A percentile compares a stretch with the other conserved stretches of the same genome.
These are phyloP conservation scores for Prosopis cineraria DNA, from an alignment of 306 rosid genomes.

Conservation along the genomic window DNA sequence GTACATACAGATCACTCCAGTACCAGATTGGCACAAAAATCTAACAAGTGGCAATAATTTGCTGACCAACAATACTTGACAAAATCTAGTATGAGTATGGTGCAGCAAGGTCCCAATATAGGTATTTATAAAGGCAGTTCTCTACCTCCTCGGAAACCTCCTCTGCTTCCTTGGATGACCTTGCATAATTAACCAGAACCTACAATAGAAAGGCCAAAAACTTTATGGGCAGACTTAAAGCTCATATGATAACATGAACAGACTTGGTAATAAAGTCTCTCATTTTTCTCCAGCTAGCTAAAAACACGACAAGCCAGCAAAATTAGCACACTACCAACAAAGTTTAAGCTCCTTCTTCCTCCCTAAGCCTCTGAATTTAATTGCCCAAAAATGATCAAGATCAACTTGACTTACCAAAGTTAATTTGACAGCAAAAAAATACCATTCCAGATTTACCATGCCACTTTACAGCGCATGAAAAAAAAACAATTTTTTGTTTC, in stretches of 20 bases:
- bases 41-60: neutral
- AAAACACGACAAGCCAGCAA: neutral
- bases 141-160: slow-evolving; percentile 75
- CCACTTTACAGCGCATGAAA: neutral
- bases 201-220: slow-evolving; percentile 32
- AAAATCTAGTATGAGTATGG: neutral
- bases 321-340: neutral
- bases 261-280: neutral
- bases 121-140: neutral
- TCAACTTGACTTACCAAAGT: neutral
- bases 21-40: neutral
- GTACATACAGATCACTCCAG: too few relatives aligned
- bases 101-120: neutral
- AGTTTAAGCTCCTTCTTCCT: neutral
- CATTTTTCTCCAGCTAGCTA: neutral
- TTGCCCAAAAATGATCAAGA: neutral
- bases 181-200: slow-evolving; percentile 83
- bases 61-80: neutral
- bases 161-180: slow-evolving; percentile 74
- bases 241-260: neutral
- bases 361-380: neutral
- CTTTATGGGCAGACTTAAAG: neutral
- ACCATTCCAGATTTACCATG: neutral
- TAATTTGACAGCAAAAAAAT: neutral
- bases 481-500: neutral